Evolutionary conservation across 768 basidiomycete genomes (phyloP).

Genomic region (Xanthoconium purpureum): DNA sequence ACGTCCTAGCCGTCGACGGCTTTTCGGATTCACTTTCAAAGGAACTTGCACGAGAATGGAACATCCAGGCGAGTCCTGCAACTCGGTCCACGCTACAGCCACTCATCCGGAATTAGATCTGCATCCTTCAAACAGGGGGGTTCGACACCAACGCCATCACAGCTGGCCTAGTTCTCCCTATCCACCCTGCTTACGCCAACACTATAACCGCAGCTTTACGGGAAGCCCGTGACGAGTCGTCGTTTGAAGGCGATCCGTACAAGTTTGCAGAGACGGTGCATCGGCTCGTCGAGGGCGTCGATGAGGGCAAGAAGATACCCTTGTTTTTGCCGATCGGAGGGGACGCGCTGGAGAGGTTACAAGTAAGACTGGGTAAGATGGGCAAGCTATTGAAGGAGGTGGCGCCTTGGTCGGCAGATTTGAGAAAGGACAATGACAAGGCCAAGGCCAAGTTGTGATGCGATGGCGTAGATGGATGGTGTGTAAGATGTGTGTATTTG

Average conservation of each 20-base stretch:
- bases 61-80: constrained; percentile 10
- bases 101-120: background rate
- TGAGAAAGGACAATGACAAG: background rate
- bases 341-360: background rate
- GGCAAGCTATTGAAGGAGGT: background rate
- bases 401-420: constrained; percentile 3
- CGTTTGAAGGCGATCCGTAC: constrained; percentile 6
- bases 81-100: too few species aligned
- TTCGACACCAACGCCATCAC: constrained; percentile 14
- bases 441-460: background rate
- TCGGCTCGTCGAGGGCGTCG: background rate
- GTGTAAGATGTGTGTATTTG: too few species aligned
- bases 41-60: constrained; percentile 13
- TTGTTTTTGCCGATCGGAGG: constrained; percentile 9
- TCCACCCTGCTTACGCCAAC: constrained; percentile 8
- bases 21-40: constrained; percentile 3
- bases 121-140: constrained; percentile 13
- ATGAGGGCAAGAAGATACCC: background rate
- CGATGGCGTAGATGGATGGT: background rate
- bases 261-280: background rate
- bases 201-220: background rate
- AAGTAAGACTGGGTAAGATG: background rate
- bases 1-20: constrained; percentile 8
- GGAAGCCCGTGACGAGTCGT: background rate
- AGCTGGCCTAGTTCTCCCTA: background rate